These are phyloP conservation scores for Wallacemonas collosoma DNA, from an alignment of 208 protist genomes.

Conservation along the genomic window DNA sequence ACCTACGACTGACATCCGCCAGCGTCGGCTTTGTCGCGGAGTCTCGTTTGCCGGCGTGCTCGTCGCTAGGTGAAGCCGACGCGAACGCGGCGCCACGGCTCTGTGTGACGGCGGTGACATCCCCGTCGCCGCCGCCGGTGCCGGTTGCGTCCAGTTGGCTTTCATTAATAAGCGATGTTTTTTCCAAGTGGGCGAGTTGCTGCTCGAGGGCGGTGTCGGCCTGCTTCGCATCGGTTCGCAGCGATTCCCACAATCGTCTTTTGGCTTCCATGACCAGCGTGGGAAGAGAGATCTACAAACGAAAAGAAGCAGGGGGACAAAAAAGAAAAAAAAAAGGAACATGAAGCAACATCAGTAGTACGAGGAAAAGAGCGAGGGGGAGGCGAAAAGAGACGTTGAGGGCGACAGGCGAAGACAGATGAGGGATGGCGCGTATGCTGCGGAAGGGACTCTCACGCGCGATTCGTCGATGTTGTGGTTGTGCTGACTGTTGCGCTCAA, in stretches of 20 bases:
- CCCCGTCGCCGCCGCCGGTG: not conserved
- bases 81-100: not conserved
- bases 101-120: not conserved
- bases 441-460: too few relatives aligned
- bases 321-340: not conserved
- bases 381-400: too few relatives aligned
- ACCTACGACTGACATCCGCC: conserved; percentile 21
- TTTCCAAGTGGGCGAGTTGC: conserved; percentile 56
- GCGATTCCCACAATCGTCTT: conserved; percentile 49
- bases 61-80: not conserved
- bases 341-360: not conserved
- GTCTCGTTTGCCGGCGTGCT: not conserved
- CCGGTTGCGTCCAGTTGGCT: conserved; percentile 10
- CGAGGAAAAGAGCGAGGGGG: too few relatives aligned
- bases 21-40: conserved; percentile 5
- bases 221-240: conserved; percentile 71
- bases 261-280: conserved; percentile 31
- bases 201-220: conserved; percentile 57
- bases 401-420: too few relatives aligned
- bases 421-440: too few relatives aligned
- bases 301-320: not conserved
- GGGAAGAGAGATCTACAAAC: not conserved
- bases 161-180: conserved; percentile 38
- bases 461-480: not conserved
- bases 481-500: not conserved